Evolutionary conservation across 2,329 filamentous ascomycete genomes (phyloP), one percentile per base, ranked within the genome.

Genomic region (Endoconidiophora laricicola): DNA sequence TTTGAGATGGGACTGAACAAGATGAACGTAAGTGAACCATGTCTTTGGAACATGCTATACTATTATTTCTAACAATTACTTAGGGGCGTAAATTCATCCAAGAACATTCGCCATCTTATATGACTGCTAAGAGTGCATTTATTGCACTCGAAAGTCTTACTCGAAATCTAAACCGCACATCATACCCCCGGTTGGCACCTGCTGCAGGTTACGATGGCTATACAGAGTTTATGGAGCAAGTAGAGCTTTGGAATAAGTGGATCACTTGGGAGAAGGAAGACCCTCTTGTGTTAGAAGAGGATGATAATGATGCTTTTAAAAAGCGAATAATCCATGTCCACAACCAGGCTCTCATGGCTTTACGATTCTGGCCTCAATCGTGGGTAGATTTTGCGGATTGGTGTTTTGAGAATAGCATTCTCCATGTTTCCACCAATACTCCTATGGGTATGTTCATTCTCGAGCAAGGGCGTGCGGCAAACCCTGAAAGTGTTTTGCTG

Each of bases 1-100:
- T 98, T 98, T 60, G 91, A 98, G 66, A 87, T 91, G 76, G 78
- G 81, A 4, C 66, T 95, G 52, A 95, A 95, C 69, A 96, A 94
- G 65, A 77, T 86, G 56, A 93, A 87, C 40, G 85, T 88, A 72
- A 61, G 75, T 66, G 14, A 3, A 18, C 10, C 14, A 7, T 29
- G 23, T 37, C 22, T 20, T 6, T 26, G 3, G 33, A 16, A n/a
- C n/a, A 10, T 24, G 16, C 16, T 12, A 29, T 20, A 39, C 7
- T n/a, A 14, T 18, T 14, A 9, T 38, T 37, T 14, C 39, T 48
- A 23, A 40, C 36, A 14, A 22, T n/a, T 20, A 10, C 6, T n/a
- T 47, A 90, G 83, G 91, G 86, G 40, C 85, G 90, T 22, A 96
- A 96, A 65, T 88, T 94, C 57, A 74, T 98, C 3, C 87, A 94